These are phyloP conservation scores for Oryza rufipogon DNA, from an alignment of 176 grass and related monocot species.

Conservation along the genomic window DNA sequence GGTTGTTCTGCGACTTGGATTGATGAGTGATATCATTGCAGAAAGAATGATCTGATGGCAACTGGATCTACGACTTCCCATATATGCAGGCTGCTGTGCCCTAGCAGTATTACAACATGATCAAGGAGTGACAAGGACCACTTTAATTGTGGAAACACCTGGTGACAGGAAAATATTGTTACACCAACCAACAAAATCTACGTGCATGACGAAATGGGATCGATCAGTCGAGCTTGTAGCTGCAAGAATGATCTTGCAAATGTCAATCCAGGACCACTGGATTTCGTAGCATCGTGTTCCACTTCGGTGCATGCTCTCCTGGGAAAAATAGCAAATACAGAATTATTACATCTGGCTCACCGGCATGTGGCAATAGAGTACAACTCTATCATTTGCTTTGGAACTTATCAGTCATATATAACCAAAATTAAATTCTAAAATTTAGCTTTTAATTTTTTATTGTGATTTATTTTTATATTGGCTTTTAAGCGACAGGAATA, in stretches of 20 bases:
- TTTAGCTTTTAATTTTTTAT: no score
- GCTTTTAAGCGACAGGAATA: no score
- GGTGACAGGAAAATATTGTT: neutral
- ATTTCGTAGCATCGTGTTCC: neutral
- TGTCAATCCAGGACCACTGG: neutral
- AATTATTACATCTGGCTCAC: no score
- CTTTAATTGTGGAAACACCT: neutral
- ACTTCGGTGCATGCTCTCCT: neutral
- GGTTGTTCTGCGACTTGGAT: neutral
- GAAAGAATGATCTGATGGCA: neutral
- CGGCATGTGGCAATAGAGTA: no score
- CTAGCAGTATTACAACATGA: neutral
- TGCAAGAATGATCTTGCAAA: neutral
- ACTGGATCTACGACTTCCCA: neutral
- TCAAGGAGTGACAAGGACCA: neutral
- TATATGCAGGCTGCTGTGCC: neutral
- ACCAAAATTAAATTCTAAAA: no score
- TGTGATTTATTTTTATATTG: no score
- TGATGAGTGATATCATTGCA: constrained; percentile 1
- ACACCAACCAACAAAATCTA: neutral
- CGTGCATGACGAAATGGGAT: neutral
- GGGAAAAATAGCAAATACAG: neutral
- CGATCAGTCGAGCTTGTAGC: no score
- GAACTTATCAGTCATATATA: no score
- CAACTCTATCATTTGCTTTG: no score